Evolutionary conservation across 805 yeast genomes (phyloP), one percentile per base, ranked within the genome.

Genomic region (Candida maltosa): DNA sequence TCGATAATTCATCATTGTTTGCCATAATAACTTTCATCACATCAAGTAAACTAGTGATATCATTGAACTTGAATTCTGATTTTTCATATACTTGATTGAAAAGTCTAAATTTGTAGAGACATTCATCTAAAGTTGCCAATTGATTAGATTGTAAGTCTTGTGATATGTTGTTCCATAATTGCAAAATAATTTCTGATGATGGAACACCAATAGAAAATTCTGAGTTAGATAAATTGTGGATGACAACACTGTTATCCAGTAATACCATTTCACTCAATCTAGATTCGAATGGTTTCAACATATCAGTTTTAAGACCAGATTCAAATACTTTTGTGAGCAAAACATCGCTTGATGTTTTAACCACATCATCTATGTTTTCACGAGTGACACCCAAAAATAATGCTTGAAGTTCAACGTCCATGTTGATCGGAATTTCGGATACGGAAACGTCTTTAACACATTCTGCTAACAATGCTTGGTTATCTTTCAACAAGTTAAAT

Each of bases 61-160:
- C 43, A 3, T 12, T 15, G 17, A 38, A 27, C 11, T 22, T n/a
- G 16, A 34, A 38, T 0, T 40, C 43, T 26, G 39, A 32, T 8
- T 20, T 27, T 25, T 42, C 37, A 6, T 46, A 33, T 16, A 56
- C 34, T 3, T 41, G 48, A 34, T 61, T 63, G 34, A 65, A 52
- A 12, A 62, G 43, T n/a, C 32, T 48, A 24, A 54, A 51, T 40
- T 59, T 63, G 11, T 42, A 34, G 2, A 44, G 41, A 5, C 53
- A 40, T 4, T 34, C 30, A 11, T 41, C 34, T 15, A 65, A 44
- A 1, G 32, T 33, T 4, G 39, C 47, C 25, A 50, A 50, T 19
- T 56, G 57, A 6, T 37, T 31, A 8, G 62, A 51, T 17, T 40
- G 42, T 2, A 53, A 31, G 5, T 48, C 58, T 2, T 11, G 17